Percentiles rank a stretch among this genome's conserved stretches.
phyloP scores from a whole-genome alignment of 179 eudicot genomes.

The Silene noctiflora region DNA sequence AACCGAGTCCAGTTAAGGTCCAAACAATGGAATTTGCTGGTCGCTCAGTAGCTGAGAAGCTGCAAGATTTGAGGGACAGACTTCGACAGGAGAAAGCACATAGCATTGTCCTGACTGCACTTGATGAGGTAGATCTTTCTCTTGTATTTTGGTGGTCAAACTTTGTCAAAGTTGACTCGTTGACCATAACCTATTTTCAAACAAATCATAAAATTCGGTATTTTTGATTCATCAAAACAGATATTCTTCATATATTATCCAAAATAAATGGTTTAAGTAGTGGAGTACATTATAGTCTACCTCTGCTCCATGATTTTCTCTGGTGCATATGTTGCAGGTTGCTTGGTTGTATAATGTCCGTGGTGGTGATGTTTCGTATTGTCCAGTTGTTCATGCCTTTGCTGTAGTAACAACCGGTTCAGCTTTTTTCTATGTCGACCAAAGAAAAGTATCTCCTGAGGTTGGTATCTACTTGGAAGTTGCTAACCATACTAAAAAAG shows the following conservation, averaged over 20 bases:
- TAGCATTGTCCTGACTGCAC: slow-evolving; percentile 65
- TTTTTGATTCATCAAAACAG: not conserved
- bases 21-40: slow-evolving; percentile 82
- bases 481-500: not conserved
- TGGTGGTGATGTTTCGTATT: slow-evolving; percentile 82
- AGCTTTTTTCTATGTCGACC: slow-evolving; percentile 84
- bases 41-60: slow-evolving; percentile 68
- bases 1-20: slow-evolving; percentile 57
- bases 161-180: not conserved
- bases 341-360: slow-evolving; percentile 95
- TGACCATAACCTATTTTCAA: too few species aligned
- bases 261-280: not conserved
- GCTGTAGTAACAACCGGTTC: slow-evolving; percentile 69
- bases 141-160: not conserved
- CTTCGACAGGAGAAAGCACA: slow-evolving; percentile 59
- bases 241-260: not conserved
- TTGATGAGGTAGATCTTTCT: slow-evolving; percentile 65
- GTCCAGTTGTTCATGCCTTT: slow-evolving; percentile 93
- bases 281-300: not conserved
- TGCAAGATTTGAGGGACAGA: slow-evolving; percentile 69
- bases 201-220: not conserved
- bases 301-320: slow-evolving; percentile 12
- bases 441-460: slow-evolving; percentile 78
- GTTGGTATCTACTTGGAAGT: slow-evolving; percentile 36
- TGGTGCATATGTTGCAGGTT: slow-evolving; percentile 50